Percentiles rank a stretch among this genome's conserved stretches.
phyloP scores from a whole-genome alignment of 106 monocot genomes.

The Ottelia alismoides region DNA sequence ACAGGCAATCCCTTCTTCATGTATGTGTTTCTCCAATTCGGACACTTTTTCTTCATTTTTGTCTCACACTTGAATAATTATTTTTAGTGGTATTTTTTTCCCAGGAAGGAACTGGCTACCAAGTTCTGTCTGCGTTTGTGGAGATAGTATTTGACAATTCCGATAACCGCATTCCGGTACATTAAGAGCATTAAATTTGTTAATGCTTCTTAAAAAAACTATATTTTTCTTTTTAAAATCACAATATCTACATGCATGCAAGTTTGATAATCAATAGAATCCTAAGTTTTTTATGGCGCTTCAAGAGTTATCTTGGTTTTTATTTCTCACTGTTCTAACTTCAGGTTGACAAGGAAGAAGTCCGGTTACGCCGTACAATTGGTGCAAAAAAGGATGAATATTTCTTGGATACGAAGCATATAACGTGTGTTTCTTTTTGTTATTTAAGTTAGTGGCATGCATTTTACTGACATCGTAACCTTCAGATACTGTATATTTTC shows the following conservation, averaged over 20 bases:
- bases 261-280: too few species aligned
- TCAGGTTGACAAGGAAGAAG: conserved; percentile 96
- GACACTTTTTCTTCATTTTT: neutral
- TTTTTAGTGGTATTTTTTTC: neutral
- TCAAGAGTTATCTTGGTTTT: too few species aligned
- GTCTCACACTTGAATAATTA: neutral
- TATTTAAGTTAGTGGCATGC: neutral
- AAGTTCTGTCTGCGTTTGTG: conserved; percentile 95
- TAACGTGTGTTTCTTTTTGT: conserved; percentile 39
- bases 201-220: too few species aligned
- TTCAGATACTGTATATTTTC: neutral
- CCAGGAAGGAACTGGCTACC: conserved; percentile 93
- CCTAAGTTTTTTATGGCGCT: too few species aligned
- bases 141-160: conserved; percentile 99
- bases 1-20: conserved; percentile 92
- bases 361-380: conserved; percentile 71
- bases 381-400: conserved; percentile 97
- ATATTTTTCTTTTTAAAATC: too few species aligned
- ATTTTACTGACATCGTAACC: neutral
- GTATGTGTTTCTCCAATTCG: conserved; percentile 26
- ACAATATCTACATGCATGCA: too few species aligned
- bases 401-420: conserved; percentile 95
- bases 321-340: conserved; percentile 1
- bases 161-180: conserved; percentile 96
- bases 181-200: too few species aligned